Percentiles rank a stretch among this genome's conserved stretches.
These are phyloP conservation scores for Sporisorium graminicola DNA, from an alignment of 1,284 basidiomycete species.

Conservation along the genomic window DNA sequence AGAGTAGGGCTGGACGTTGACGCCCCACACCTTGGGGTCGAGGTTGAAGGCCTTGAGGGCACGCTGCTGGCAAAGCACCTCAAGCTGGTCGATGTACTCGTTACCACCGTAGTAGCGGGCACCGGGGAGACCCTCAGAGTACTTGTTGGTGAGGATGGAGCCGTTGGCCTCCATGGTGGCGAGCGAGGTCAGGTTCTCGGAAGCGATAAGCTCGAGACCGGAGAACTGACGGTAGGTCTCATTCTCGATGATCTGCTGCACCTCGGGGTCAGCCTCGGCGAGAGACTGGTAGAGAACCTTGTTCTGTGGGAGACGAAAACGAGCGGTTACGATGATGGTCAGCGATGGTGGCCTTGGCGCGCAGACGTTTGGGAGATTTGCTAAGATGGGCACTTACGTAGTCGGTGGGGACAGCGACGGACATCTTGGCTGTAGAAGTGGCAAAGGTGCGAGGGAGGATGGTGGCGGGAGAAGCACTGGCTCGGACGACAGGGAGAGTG, in stretches of 20 bases:
- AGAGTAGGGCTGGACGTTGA: conserved; percentile 99
- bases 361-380: neutral
- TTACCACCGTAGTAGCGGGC: conserved; percentile 96
- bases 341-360: neutral
- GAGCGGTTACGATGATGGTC: neutral
- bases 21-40: conserved; percentile 90
- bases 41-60: conserved; percentile 97
- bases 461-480: conserved; percentile 16
- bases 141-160: conserved; percentile 98
- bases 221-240: conserved; percentile 97
- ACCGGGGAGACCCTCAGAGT: conserved; percentile 77
- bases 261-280: conserved; percentile 90
- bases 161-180: conserved; percentile 93
- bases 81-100: conserved; percentile 92
- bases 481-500: conserved; percentile 18
- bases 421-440: conserved; percentile 55
- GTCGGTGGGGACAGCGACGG: conserved; percentile 64
- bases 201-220: conserved; percentile 95
- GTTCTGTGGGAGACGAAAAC: conserved; percentile 76
- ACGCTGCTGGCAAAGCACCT: conserved; percentile 92
- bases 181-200: conserved; percentile 75
- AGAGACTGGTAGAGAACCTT: conserved; percentile 88
- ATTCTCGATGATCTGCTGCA: conserved; percentile 97
- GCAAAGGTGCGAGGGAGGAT: conserved; percentile 35
- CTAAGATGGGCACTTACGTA: conserved; percentile 49